phyloP scores from a whole-genome alignment of 2,329 filamentous ascomycete genomes.

The Claviceps sp. region DNA sequence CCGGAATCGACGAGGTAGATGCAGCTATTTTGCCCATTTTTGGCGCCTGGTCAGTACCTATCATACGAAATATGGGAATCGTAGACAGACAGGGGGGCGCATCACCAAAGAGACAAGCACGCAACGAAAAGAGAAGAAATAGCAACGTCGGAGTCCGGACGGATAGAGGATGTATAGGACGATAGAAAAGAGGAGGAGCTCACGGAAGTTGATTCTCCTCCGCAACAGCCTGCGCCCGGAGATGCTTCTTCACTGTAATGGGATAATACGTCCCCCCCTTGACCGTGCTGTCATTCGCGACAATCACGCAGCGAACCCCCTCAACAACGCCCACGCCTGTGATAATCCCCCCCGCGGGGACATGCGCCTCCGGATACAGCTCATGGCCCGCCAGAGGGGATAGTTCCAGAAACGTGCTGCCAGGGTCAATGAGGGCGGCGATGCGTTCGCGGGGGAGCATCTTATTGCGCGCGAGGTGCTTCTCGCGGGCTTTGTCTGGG shows the following conservation, averaged over 20 bases:
- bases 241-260: slow-evolving; percentile 94
- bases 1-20: slow-evolving; percentile 96
- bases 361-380: slow-evolving; percentile 74
- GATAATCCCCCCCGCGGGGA: slow-evolving; percentile 82
- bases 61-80: not conserved
- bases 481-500: slow-evolving; percentile 66
- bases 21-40: slow-evolving; percentile 36
- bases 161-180: too few relatives aligned
- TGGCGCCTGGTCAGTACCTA: too few relatives aligned
- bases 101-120: not conserved
- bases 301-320: slow-evolving; percentile 82
- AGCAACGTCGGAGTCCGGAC: too few relatives aligned
- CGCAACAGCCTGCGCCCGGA: slow-evolving; percentile 81
- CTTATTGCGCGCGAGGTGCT: slow-evolving; percentile 79
- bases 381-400: slow-evolving; percentile 80
- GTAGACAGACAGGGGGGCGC: not conserved
- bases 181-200: not conserved
- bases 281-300: slow-evolving; percentile 92
- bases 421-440: slow-evolving; percentile 74
- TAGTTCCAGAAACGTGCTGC: slow-evolving; percentile 85
- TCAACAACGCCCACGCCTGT: slow-evolving; percentile 84
- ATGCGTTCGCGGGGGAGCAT: slow-evolving; percentile 89
- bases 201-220: slow-evolving; percentile 68
- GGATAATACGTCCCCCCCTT: slow-evolving; percentile 97
- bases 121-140: not conserved